A percentile compares a stretch with the other conserved stretches of the same genome.
Evolutionary conservation across 805 yeast genomes (phyloP).

Genomic region (Torulaspora gathmanii): DNA sequence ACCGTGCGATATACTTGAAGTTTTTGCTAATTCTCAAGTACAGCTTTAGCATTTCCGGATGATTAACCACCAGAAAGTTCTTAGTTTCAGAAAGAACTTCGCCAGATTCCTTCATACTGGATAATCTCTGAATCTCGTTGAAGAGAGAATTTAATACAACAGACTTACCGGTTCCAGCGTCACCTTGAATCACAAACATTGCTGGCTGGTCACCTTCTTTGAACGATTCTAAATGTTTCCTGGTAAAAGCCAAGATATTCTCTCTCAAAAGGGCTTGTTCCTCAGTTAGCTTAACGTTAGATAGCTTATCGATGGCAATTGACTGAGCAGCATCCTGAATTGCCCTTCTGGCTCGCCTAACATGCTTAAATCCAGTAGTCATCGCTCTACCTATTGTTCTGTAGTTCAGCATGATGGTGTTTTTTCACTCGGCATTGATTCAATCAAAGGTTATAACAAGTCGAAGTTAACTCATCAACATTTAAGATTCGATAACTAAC

Average conservation of each 20-base stretch:
- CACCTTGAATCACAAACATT: constrained; percentile 43
- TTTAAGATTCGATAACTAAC: not conserved
- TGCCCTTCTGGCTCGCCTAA: constrained; percentile 6
- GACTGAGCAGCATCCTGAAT: constrained; percentile 6
- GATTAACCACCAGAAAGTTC: constrained; percentile 43
- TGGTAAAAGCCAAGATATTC: constrained; percentile 32
- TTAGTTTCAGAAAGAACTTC: constrained; percentile 31
- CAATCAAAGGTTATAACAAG: not conserved
- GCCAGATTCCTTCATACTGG: constrained; percentile 15
- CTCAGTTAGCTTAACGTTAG: constrained; percentile 36
- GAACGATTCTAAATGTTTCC: constrained; percentile 20
- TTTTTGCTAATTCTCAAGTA: constrained; percentile 39
- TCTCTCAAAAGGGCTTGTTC: constrained; percentile 37
- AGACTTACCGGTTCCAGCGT: constrained; percentile 48
- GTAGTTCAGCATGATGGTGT: not conserved
- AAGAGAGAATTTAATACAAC: constrained; percentile 42
- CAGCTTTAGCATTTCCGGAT: constrained; percentile 46
- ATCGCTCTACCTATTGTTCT: not conserved
- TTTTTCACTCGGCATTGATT: constrained; percentile 3
- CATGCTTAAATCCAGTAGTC: constrained; percentile 12
- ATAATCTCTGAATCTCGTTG: constrained; percentile 39
- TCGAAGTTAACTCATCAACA: not conserved
- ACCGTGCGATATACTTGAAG: constrained; percentile 37
- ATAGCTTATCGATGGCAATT: constrained; percentile 37
- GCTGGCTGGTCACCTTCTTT: constrained; percentile 25